Percentiles rank a stretch among this genome's conserved stretches.
Conservation (phyloP, 2,329 filamentous ascomycete species). For the Penicillium psychrosexuale region DNA sequence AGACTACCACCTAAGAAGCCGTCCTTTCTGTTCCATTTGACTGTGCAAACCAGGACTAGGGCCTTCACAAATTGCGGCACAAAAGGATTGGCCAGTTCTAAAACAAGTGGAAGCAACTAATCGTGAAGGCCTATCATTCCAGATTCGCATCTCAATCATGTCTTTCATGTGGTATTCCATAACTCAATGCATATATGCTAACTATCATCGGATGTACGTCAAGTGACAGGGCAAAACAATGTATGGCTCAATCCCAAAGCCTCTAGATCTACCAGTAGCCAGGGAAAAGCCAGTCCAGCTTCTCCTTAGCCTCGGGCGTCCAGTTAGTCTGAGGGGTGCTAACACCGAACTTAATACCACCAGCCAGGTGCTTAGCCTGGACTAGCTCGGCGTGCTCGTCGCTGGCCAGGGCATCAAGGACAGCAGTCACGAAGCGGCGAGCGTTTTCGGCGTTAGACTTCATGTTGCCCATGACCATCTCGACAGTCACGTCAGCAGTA, state of each 20-base stretch:
- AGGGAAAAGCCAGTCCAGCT: constrained; percentile 82
- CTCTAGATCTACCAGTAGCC: constrained; percentile 58
- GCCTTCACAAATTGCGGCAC: not conserved
- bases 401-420: constrained; percentile 79
- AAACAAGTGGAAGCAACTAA: not conserved
- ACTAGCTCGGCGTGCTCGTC: constrained; percentile 74
- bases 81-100: not conserved
- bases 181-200: constrained; percentile 6
- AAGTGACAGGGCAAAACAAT: not conserved
- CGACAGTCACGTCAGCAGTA: constrained; percentile 79
- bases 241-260: not conserved
- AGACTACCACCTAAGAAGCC: not conserved
- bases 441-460: constrained; percentile 87
- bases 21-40: not conserved
- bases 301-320: constrained; percentile 70
- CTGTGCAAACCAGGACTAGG: too few species aligned
- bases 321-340: constrained; percentile 80
- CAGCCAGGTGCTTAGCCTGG: constrained; percentile 75
- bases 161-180: not conserved
- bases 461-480: constrained; percentile 98
- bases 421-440: constrained; percentile 75
- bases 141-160: not conserved
- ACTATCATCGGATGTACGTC: not conserved
- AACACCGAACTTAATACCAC: constrained; percentile 71
- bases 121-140: not conserved